Base-by-base conservation (phyloP, 2,329 filamentous ascomycete genomes). In the Clonostachys rosea region DNA sequence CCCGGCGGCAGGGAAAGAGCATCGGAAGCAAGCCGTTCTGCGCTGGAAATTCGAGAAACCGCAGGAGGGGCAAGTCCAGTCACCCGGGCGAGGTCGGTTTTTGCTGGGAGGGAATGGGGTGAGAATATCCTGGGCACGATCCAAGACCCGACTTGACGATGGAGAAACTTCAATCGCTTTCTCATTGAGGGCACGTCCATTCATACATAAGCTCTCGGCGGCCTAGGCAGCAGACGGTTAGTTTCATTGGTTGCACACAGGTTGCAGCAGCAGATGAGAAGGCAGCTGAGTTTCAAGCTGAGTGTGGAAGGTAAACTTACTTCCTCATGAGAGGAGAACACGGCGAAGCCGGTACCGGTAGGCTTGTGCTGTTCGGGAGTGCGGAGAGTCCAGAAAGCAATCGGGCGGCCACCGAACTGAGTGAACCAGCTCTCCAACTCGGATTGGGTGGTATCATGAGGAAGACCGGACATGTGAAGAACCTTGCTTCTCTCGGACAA, bases 371-470 rank as follows among this genome's bases (percentile, higher is more conserved):
- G 94, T 69, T 99, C 94, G 4, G 94, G 94, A 13, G 94, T 99
- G 52, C 92, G 88, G 44, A 99, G 79, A 16, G 94, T 99, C 94
- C 94, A 99, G 73, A 99, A 99, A 17, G 94, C 94, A 71, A 99
- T 99, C 33, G 94, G 94, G 40, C 94, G 88, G 44, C 94, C 94
- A 54, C 94, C 94, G 64, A 96, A 99, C 69, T 99, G 94, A 33
- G 94, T 99, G 65, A 97, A 99, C 94, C 94, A 99, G 71, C 91
- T 96, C 74, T 99, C 94, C 20, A 99, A 80, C 73, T 99, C 94
- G 5, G 92, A 97, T 71, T 99, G 94, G 2, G 94, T 99, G 35
- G 94, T 99, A 60, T 99, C 94, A 65, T 99, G 94, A 41, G 94
- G 94, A 45, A 99, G 79, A 43, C 94, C 94, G 60, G 91, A 96